phyloP scores from a whole-genome alignment of 2,329 filamentous ascomycete genomes.

The Talaromyces verruculosus region DNA sequence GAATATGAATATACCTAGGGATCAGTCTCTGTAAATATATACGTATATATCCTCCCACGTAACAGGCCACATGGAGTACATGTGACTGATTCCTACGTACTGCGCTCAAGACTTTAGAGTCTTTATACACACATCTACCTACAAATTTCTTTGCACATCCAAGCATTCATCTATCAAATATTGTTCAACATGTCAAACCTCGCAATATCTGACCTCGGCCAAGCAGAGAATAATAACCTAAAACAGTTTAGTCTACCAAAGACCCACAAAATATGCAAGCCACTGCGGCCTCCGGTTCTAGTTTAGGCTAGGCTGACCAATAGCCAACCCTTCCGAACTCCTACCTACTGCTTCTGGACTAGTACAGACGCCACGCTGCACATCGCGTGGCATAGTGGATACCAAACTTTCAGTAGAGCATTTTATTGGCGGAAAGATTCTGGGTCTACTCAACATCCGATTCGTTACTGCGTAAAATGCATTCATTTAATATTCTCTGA shows the following conservation, averaged over 20 bases:
- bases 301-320: neutral
- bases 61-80: neutral
- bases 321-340: neutral
- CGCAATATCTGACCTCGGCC: neutral
- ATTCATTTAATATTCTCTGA: neutral
- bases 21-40: no score
- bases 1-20: no score
- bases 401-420: neutral
- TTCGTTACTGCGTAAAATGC: neutral
- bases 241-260: neutral
- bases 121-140: neutral
- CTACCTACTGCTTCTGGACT: neutral
- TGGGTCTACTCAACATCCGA: neutral
- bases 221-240: neutral
- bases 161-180: neutral
- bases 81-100: neutral
- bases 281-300: neutral
- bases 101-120: neutral
- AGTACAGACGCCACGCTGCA: neutral
- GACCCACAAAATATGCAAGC: neutral
- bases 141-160: neutral
- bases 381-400: slow-evolving; percentile 10
- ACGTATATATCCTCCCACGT: neutral
- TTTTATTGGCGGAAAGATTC: neutral
- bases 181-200: neutral